Conservation (phyloP, 177 flowering plant genomes). For the Vitis hybrid region DNA sequence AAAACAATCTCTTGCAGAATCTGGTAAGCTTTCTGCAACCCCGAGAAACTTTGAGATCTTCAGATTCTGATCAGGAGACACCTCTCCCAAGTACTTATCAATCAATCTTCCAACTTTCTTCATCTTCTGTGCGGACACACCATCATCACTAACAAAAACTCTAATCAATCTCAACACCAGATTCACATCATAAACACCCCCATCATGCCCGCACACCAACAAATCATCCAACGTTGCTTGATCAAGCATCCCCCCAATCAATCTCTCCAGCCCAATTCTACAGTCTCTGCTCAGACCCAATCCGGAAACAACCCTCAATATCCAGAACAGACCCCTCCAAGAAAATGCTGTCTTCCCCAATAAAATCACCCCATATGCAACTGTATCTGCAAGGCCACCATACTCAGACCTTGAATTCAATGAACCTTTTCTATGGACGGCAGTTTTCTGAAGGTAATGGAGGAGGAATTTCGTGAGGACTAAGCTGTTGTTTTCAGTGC, state of each 20-base stretch:
- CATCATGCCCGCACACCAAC: slow-evolving; percentile 48
- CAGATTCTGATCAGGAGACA: slow-evolving; percentile 82
- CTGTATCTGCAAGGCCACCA: slow-evolving; percentile 62
- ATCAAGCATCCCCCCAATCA: slow-evolving; percentile 77
- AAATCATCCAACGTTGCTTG: slow-evolving; percentile 80
- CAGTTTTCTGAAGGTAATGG: slow-evolving; percentile 59
- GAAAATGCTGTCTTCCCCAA: slow-evolving; percentile 56
- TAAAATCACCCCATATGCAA: slow-evolving; percentile 59
- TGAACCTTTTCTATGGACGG: slow-evolving; percentile 5
- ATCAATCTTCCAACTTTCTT: slow-evolving; percentile 68
- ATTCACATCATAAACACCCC: slow-evolving; percentile 72
- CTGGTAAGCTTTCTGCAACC: slow-evolving; percentile 88
- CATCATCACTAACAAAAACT: slow-evolving; percentile 48
- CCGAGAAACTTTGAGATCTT: slow-evolving; percentile 75
- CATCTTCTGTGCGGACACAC: slow-evolving; percentile 39
- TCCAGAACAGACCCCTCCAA: slow-evolving; percentile 74
- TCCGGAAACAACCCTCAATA: slow-evolving; percentile 53
- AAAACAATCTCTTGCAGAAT: slow-evolving; percentile 76
- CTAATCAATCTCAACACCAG: slow-evolving; percentile 67
- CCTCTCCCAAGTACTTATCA: slow-evolving; percentile 77
- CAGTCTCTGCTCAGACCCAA: slow-evolving; percentile 53
- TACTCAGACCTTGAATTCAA: slow-evolving; percentile 32
- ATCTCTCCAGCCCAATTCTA: slow-evolving; percentile 50
- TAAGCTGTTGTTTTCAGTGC: slow-evolving; percentile 53
- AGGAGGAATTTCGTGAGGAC: slow-evolving; percentile 66